Evolutionary conservation across 495 filamentous ascomycete genomes (phyloP).

Genomic region (Penicillium malachiteum): DNA sequence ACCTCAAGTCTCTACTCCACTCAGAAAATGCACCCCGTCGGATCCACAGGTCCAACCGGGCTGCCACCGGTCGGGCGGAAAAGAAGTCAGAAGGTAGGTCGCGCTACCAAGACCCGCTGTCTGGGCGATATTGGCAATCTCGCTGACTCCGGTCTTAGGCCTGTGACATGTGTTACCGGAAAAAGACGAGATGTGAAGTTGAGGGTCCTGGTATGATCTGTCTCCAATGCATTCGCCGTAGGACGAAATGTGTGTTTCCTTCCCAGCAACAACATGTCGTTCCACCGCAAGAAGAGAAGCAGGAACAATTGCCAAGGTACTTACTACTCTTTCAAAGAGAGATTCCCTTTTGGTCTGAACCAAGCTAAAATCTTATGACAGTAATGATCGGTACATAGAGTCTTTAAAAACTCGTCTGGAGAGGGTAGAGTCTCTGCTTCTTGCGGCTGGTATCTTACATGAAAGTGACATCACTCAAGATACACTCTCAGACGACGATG

Average conservation of each 20-base stretch:
- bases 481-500: constrained; percentile 50
- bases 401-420: constrained; percentile 84
- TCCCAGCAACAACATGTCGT: constrained; percentile 31
- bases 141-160: constrained; percentile 50
- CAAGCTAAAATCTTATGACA: not conserved
- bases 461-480: constrained; percentile 72
- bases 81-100: constrained; percentile 17
- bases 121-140: not conserved
- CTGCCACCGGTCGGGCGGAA: constrained; percentile 2
- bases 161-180: constrained; percentile 95
- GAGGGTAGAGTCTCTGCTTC: constrained; percentile 82
- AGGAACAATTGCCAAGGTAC: constrained; percentile 83
- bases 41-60: not conserved
- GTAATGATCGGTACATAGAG: constrained; percentile 87
- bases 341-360: not conserved
- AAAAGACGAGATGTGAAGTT: constrained; percentile 96
- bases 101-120: constrained; percentile 5
- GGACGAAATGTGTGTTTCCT: constrained; percentile 87
- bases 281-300: constrained; percentile 82
- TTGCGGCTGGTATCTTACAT: constrained; percentile 76
- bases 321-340: not conserved
- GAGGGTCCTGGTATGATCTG: constrained; percentile 70
- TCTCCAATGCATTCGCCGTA: constrained; percentile 90
- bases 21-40: constrained; percentile 6
- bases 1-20: constrained; percentile 9